Evolutionary conservation across 2,329 filamentous ascomycete species (phyloP), one percentile per base, ranked within the genome.

Genomic region (Penicillium sp.): DNA sequence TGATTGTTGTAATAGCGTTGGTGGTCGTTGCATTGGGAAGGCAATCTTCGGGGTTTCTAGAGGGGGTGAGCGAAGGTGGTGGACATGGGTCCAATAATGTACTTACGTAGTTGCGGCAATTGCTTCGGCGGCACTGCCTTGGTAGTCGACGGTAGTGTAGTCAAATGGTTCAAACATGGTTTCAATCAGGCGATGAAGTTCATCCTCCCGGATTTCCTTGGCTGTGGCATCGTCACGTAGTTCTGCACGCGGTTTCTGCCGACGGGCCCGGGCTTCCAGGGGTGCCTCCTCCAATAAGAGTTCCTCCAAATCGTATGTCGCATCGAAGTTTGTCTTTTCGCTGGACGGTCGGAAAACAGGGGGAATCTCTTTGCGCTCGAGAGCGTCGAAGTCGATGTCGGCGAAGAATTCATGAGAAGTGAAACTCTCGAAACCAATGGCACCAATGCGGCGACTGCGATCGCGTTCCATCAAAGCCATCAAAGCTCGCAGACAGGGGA

Each of bases 301-400:
- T 73, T 99, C 94, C 71, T 99, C 94, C 49, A 99, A 78, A 73
- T 99, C 94, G 70, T 99, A 97, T 0, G 94, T 99, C 4, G 94
- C 94, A 74, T 99, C 94, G 64, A 99, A 99, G 72, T 99, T 99
- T 3, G 94, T 97, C 82, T 99, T 99, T 47, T 97, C 94, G 53
- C 91, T 92, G 0, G 93, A 96, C 0, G 94, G 94, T 20, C 89
- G 84, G 71, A 99, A 99, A 3, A 97, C 86, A 0, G 94, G 94
- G 64, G 92, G 88, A 43, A 97, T 87, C 69, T 92, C 86, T 72
- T 97, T 97, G 60, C 85, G 81, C 71, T 96, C 90, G 33, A 99
- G 76, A 0, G 87, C 86, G 14, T 85, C 85, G 63, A 99, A 99
- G 69, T 97, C 89, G 63, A 97, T 85, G 2, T 83, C 78, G 40